Conservation (phyloP, 352 stramenopile genomes). For the Globisporangium viniferum region DNA sequence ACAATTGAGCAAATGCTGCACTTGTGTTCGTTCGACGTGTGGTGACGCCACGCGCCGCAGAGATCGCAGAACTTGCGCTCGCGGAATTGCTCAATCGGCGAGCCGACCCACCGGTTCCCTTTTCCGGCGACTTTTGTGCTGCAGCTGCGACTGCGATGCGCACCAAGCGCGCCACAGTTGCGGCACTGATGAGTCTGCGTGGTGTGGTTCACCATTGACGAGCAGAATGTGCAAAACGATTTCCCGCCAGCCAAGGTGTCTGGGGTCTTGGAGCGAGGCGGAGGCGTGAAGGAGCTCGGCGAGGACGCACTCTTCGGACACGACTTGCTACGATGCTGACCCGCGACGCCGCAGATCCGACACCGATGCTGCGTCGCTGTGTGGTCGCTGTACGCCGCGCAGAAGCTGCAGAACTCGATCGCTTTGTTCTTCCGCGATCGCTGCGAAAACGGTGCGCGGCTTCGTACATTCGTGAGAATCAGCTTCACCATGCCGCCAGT, state of each 20-base stretch:
- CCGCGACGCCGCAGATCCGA: constrained; percentile 50
- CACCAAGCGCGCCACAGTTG: constrained; percentile 45
- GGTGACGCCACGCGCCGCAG: constrained; percentile 46
- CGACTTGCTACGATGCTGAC: constrained; percentile 58
- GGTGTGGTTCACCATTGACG: constrained; percentile 44
- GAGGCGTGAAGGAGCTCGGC: constrained; percentile 17
- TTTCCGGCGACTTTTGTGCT: constrained; percentile 18
- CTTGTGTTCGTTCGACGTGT: constrained; percentile 58
- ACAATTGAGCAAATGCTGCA: constrained; percentile 61
- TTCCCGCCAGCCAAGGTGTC: constrained; percentile 22
- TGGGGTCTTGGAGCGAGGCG: constrained; percentile 6
- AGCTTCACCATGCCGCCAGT: constrained; percentile 74
- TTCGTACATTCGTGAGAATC: constrained; percentile 66
- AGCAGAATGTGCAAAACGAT: constrained; percentile 62
- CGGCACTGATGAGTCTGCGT: constrained; percentile 62
- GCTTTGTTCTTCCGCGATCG: constrained; percentile 25
- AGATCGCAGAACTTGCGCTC: constrained; percentile 58
- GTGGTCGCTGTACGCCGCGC: constrained; percentile 64
- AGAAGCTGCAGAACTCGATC: constrained; percentile 71
- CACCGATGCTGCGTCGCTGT: constrained; percentile 61
- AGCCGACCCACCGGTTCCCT: constrained; percentile 45
- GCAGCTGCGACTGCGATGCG: constrained; percentile 58
- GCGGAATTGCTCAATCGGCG: constrained; percentile 30
- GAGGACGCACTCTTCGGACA: constrained; percentile 31
- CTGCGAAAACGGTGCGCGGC: constrained; percentile 40